Conservation (phyloP, 106 monocot species). For the Platanthera zijinensis region DNA sequence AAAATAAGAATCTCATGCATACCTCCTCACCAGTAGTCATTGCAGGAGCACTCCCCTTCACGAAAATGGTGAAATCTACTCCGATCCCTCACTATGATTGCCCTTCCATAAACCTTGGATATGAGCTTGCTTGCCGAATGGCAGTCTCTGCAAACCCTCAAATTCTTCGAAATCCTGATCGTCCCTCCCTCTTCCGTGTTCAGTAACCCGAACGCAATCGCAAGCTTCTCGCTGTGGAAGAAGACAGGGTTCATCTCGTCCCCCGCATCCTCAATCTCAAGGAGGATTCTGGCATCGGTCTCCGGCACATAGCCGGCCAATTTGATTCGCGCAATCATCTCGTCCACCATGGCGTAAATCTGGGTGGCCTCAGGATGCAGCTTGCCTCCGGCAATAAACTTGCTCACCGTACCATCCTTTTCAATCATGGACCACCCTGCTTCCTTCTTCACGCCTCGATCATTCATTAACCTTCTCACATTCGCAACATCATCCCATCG, state of each 20-base stretch:
- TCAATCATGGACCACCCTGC: conserved; percentile 66
- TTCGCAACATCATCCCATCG: conserved; percentile 67
- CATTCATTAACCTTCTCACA: conserved; percentile 59
- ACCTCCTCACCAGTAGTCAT: conserved; percentile 69
- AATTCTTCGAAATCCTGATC: conserved; percentile 63
- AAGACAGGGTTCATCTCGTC: conserved; percentile 42
- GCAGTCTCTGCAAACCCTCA: conserved; percentile 76
- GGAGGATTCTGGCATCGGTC: conserved; percentile 20
- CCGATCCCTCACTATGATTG: conserved; percentile 66
- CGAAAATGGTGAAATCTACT: conserved; percentile 78
- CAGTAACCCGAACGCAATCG: conserved; percentile 68
- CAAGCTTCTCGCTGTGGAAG: conserved; percentile 80
- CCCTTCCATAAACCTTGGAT: conserved; percentile 42
- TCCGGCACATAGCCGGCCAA: conserved; percentile 45
- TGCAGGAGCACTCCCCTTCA: conserved; percentile 61
- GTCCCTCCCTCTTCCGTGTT: conserved; percentile 36
- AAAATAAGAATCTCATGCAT: too few species aligned
- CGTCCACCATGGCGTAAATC: conserved; percentile 51
- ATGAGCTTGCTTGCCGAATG: conserved; percentile 61
- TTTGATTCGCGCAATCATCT: conserved; percentile 49
- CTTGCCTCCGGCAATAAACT: conserved; percentile 57
- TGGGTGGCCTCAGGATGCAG: conserved; percentile 33
- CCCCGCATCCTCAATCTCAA: conserved; percentile 44
- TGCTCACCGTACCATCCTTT: conserved; percentile 37
- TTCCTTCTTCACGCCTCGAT: conserved; percentile 62